Evolutionary conservation across 2,329 filamentous ascomycete species (phyloP), one percentile per base, ranked within the genome.

Genomic region (Fusarium sp.): DNA sequence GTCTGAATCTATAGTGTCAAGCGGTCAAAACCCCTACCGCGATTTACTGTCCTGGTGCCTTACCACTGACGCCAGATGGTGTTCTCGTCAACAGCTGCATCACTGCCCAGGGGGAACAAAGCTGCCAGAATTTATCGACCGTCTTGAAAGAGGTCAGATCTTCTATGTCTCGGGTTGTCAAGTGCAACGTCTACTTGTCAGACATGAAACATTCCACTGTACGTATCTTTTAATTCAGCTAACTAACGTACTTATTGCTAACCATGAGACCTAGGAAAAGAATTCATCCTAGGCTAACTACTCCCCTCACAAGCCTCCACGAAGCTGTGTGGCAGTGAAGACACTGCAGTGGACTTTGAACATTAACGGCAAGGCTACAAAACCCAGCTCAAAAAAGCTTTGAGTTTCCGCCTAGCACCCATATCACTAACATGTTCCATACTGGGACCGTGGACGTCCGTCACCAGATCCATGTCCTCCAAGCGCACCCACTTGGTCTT

Each of bases 381-480:
- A 20, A 20, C 18, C 18, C 18, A 20, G 18, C 18, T 20, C 18
- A 20, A 20, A 20, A 20, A 20, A 20, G 18, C 18, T 20, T 20
- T 20, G 18, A 20, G 18, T 20, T 20, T 20, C 2, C 18, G 2
- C 18, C 18, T 20, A 20, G 18, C 18, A 20, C 18, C 18, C 18
- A 3, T 20, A 20, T 20, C 18, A 20, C 18, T 20, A 20, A 20
- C 2, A 20, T 20, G 18, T 20, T 20, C 18, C 18, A 20, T 20
- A 20, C 18, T 3, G 3, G 18, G 18, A 20, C 18, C 18, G 18
- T 88, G 86, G 10, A 92, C 78, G 66, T 91, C 90, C 26, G 87
- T 86, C 38, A 84, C 79, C 18, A 93, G 78, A 76, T 94, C 91
- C 26, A 90, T 87, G 46, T 92, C 87, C 2, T 86, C 80, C 0